Conservation (phyloP, 768 basidiomycete genomes). For the Hortiboletus campestris region DNA sequence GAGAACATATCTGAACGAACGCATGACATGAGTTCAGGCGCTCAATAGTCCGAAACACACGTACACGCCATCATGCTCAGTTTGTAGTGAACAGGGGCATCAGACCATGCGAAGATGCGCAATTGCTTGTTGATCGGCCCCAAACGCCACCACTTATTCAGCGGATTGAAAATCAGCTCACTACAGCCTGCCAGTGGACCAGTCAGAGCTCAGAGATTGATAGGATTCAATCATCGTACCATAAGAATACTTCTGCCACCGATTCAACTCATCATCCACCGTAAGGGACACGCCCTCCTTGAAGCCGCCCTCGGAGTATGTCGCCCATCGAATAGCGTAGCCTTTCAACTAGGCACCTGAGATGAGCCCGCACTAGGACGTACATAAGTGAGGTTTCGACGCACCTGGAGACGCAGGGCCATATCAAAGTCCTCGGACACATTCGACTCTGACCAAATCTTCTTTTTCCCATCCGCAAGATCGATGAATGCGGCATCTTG, state of each 20-base stretch:
- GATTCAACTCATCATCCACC: conserved; percentile 87
- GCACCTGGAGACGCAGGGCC: conserved; percentile 53
- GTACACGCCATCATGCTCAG: conserved; percentile 56
- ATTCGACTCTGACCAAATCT: conserved; percentile 67
- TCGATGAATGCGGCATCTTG: conserved; percentile 84
- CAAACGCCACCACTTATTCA: conserved; percentile 69
- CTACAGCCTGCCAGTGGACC: conserved; percentile 21
- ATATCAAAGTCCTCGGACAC: conserved; percentile 74
- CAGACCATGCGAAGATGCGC: conserved; percentile 74
- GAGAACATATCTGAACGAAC: conserved; percentile 45
- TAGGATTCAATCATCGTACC: conserved; percentile 41
- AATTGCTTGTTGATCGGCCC: conserved; percentile 86
- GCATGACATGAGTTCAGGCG: conserved; percentile 1
- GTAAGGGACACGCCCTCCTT: conserved; percentile 94
- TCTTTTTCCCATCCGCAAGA: conserved; percentile 52
- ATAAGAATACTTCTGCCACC: conserved; percentile 90
- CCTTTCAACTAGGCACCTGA: conserved; percentile 15
- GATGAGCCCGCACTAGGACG: not conserved
- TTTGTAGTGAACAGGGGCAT: conserved; percentile 80
- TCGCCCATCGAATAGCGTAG: conserved; percentile 58
- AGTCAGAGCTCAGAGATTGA: conserved; percentile 26
- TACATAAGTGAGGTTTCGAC: not conserved
- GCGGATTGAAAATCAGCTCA: conserved; percentile 81
- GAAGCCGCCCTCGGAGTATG: conserved; percentile 83
- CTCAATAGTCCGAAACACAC: conserved; percentile 10